Base-by-base conservation (phyloP, 179 eudicot genomes). In the Corrigiola litoralis region DNA sequence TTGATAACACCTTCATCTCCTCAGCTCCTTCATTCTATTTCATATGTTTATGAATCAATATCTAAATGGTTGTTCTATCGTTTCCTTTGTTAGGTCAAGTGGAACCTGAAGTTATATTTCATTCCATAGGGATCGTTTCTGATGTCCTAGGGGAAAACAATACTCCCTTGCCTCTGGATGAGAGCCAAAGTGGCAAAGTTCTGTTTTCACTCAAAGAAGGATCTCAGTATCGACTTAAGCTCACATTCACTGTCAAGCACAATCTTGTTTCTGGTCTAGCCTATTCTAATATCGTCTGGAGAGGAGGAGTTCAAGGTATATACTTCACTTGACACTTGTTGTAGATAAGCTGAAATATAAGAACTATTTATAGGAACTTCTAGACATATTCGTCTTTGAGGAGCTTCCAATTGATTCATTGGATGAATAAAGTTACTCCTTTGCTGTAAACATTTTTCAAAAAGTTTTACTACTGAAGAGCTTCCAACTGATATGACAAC, bases 131-230 rank as follows among this genome's bases (percentile, higher is more conserved):
- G 45, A 79, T 86, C 50, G 40, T 84, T 34, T 84, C 88, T 1
- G 58, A 77, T 60, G 86, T 81, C 51, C 72, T 79, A 60, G 86
- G 84, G 58, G 91, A 86, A 76, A 73, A 75, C 25, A 84, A 17
- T 45, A 75, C 78, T 58, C 65, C 85, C 20, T 72, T 83, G 61
- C 86, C 91, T 20, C 48, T 74, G 29, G 56, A 67, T 51, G 86
- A 52, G 83, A 87, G 48, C 90, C 84, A 8, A 87, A 78, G 68
- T 83, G 83, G 6, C 65, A 67, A 4, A 84, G 94, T n/a, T n/a
- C n/a, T n/a, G 92, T 89, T 89, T 77, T 82, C 94, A 2, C 71
- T 89, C 24, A 89, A 89, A 72, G 96, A 89, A 79, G 94, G 90
- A 42, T 79, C 86, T 57, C 82, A 16, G 24, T 89, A 89, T 81